These are phyloP conservation scores for Serendipita sp. DNA, from an alignment of 768 basidiomycete genomes.

Conservation along the genomic window DNA sequence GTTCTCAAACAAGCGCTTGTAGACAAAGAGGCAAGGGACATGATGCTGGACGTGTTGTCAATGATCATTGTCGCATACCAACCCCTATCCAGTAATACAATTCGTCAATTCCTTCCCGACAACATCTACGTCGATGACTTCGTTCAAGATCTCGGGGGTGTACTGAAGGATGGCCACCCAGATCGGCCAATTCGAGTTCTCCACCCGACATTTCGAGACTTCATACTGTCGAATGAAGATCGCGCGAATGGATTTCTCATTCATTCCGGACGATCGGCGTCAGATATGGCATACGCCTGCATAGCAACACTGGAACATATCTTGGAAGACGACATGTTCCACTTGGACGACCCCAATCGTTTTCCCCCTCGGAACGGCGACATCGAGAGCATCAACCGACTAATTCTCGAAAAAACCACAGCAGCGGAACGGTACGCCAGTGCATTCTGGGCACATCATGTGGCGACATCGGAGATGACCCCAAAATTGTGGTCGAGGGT, in stretches of 20 bases:
- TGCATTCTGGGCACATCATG: background rate
- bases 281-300: background rate
- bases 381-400: background rate
- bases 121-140: background rate
- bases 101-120: background rate
- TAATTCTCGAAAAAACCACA: background rate
- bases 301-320: background rate
- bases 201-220: conserved; percentile 1
- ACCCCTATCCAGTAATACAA: background rate
- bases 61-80: background rate
- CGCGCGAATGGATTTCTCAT: conserved; percentile 4
- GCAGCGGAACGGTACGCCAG: background rate
- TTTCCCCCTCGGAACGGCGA: background rate
- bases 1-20: background rate
- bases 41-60: background rate
- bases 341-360: background rate
- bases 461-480: background rate
- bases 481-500: background rate
- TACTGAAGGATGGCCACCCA: background rate
- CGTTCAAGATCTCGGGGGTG: background rate
- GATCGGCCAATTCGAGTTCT: background rate
- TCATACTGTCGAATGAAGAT: background rate
- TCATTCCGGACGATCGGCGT: background rate
- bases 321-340: background rate
- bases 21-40: background rate